Evolutionary conservation across 108 stramenopile species (phyloP), one percentile per base, ranked within the genome.

Genomic region (Nannochloropsis gaditana): DNA sequence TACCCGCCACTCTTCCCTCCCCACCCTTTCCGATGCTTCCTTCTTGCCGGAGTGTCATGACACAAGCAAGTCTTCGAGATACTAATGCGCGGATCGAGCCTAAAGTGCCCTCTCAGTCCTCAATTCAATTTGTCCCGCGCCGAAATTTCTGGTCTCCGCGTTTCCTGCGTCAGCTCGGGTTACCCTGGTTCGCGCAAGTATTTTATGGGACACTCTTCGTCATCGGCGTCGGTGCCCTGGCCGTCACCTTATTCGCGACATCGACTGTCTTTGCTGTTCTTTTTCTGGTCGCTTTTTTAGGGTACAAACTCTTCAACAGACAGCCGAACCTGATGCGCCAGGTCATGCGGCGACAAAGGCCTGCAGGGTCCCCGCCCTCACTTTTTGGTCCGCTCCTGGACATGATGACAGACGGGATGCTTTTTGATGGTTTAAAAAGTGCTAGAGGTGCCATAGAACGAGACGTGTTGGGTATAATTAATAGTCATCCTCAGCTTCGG

Each of bases 301-400:
- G 59, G 59, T 73, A n/a, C n/a, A 73, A 73, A 73, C 59, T 73
- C n/a, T 73, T 73, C 19, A 73, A 73, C n/a, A 15, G 59, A n/a
- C 59, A 73, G n/a, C 59, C 59, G 59, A 15, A 73, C n/a, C n/a
- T 73, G 59, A 73, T 73, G 59, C 3, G 59, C 19, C 59, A 73
- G 59, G 59, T 73, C 19, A 73, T 73, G 59, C 59, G 59, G 59
- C 15, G 59, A 73, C 59, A 73, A n/a, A 73, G 59, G 59, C 5
- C 59, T 3, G 19, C 59, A 6, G 59, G 59, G 59, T 15, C 59
- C 15, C 59, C 59, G 59, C 59, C 59, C 4, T 73, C 59, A n/a
- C n/a, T 73, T 3, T 73, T 73, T 73, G 59, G 59, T 15, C 59
- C 59, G 6, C n/a, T 73, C 19, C 15, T 73, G 4, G 59, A 73